A percentile compares a stretch with the other conserved stretches of the same genome.
phyloP scores from a whole-genome alignment of 495 filamentous ascomycete species.

The Aspergillus coremiiformis region DNA sequence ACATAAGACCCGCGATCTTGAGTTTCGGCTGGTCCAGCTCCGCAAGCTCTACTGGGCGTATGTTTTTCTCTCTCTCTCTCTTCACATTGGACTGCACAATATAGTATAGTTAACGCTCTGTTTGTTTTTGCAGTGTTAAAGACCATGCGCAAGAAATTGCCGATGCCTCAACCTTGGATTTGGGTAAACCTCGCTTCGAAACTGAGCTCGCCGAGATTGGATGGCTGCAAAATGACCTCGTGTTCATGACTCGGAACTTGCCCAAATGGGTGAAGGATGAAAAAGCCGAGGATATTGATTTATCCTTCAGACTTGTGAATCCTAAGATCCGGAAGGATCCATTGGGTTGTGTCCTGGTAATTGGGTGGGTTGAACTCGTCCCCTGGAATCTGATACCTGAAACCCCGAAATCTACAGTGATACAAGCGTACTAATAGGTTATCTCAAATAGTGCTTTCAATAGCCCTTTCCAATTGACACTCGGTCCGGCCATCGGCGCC shows the following conservation, averaged over 20 bases:
- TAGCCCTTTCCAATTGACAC: conserved; percentile 73
- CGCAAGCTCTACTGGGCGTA: conserved; percentile 90
- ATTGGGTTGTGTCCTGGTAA: conserved; percentile 72
- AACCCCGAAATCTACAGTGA: not conserved
- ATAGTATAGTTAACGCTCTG: conserved; percentile 3
- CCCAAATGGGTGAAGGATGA: conserved; percentile 80
- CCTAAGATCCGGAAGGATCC: conserved; percentile 86
- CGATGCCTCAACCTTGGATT: conserved; percentile 65
- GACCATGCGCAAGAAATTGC: conserved; percentile 64
- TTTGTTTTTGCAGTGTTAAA: conserved; percentile 42
- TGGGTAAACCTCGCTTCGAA: conserved; percentile 68
- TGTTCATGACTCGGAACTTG: conserved; percentile 68
- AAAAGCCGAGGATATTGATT: conserved; percentile 57
- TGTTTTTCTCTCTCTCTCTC: no score
- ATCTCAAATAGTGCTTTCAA: conserved; percentile 61
- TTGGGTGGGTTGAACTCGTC: conserved; percentile 51
- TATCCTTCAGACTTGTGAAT: conserved; percentile 56
- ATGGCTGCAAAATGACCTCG: conserved; percentile 70
- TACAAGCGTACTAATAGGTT: conserved; percentile 1
- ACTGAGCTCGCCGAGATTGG: conserved; percentile 59
- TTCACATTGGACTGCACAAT: not conserved
- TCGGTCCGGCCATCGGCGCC: conserved; percentile 78
- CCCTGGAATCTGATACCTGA: not conserved
- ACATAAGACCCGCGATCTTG: conserved; percentile 71
- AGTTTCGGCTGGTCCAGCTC: conserved; percentile 77